These are phyloP conservation scores for Conticribra weissflogii DNA, from an alignment of 108 stramenopile species.

Conservation along the genomic window DNA sequence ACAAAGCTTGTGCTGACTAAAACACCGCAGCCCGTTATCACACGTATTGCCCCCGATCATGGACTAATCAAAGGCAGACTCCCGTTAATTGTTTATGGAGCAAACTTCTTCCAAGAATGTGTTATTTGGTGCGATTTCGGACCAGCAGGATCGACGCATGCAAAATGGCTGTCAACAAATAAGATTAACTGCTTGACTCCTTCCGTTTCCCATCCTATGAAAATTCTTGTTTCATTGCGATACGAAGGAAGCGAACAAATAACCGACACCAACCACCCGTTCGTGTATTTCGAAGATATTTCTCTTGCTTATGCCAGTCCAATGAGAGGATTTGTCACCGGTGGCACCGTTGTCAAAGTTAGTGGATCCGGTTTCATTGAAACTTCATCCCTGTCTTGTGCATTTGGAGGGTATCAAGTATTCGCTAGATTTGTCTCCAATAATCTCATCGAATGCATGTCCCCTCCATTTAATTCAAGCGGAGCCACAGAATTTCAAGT, in stretches of 20 bases:
- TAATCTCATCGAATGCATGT: constrained; percentile 30
- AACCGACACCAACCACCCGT: constrained; percentile 7
- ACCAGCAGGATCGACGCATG: constrained; percentile 17
- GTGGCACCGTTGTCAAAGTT: constrained; percentile 46
- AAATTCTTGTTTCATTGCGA: constrained; percentile 30
- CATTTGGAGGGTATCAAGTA: constrained; percentile 30
- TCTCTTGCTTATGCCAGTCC: constrained; percentile 33
- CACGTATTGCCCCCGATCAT: constrained; percentile 25
- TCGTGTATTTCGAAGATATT: constrained; percentile 31
- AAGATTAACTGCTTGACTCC: constrained; percentile 37
- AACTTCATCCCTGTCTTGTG: constrained; percentile 33
- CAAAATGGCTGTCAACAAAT: constrained; percentile 26
- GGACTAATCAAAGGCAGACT: constrained; percentile 47
- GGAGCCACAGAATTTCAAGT: constrained; percentile 19
- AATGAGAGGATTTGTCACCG: constrained; percentile 37
- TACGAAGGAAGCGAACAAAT: constrained; percentile 14
- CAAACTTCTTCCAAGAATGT: constrained; percentile 40
- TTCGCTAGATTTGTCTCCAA: constrained; percentile 33
- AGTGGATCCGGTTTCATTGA: constrained; percentile 44
- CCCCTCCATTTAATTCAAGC: constrained; percentile 26
- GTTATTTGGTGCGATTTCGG: constrained; percentile 51
- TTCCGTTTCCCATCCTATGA: constrained; percentile 10
- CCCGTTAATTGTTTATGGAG: constrained; percentile 24
- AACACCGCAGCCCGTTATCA: constrained; percentile 24
- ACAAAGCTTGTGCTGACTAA: constrained; percentile 26